These are phyloP conservation scores for Cladosporium cucumerinum DNA, from an alignment of 2,329 filamentous ascomycete genomes.

Conservation along the genomic window DNA sequence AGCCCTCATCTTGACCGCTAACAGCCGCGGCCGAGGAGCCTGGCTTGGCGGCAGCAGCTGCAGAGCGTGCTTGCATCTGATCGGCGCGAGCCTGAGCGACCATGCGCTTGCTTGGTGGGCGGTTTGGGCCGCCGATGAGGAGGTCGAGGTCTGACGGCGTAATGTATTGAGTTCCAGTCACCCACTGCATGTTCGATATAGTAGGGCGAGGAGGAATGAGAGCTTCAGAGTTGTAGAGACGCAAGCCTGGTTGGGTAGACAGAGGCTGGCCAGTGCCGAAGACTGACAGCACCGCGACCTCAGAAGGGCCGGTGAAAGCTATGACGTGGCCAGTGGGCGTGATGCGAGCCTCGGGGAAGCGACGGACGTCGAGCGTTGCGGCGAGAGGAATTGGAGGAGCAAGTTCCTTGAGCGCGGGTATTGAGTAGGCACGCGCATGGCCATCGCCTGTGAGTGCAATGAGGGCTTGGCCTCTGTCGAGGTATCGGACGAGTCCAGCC, in stretches of 20 bases:
- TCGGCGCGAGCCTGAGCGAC: constrained; percentile 74
- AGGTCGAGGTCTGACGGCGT: constrained; percentile 84
- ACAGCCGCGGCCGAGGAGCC: constrained; percentile 18
- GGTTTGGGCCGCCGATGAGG: constrained; percentile 81
- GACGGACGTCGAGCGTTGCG: constrained; percentile 67
- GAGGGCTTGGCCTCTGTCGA: constrained; percentile 69
- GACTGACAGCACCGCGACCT: constrained; percentile 76
- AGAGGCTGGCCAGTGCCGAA: constrained; percentile 72
- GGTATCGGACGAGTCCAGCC: constrained; percentile 71
- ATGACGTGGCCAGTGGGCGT: constrained; percentile 77
- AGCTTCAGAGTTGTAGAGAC: constrained; percentile 73
- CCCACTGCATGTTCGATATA: constrained; percentile 95
- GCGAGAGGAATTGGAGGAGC: constrained; percentile 58
- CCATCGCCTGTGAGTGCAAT: constrained; percentile 84
- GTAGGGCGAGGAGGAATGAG: constrained; percentile 76
- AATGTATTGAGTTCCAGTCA: constrained; percentile 79
- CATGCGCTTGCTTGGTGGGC: constrained; percentile 87
- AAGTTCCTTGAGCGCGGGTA: constrained; percentile 87
- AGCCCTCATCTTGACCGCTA: constrained; percentile 54
- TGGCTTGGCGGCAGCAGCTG: constrained; percentile 32
- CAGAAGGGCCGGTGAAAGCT: constrained; percentile 83
- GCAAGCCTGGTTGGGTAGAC: constrained; percentile 45
- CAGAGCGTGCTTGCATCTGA: constrained; percentile 53
- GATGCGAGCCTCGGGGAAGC: constrained; percentile 67
- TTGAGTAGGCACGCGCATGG: constrained; percentile 72